A percentile compares a stretch with the other conserved stretches of the same genome.
Evolutionary conservation across 2,329 filamentous ascomycete genomes (phyloP).

Genomic region (Fusarium ambrosium): DNA sequence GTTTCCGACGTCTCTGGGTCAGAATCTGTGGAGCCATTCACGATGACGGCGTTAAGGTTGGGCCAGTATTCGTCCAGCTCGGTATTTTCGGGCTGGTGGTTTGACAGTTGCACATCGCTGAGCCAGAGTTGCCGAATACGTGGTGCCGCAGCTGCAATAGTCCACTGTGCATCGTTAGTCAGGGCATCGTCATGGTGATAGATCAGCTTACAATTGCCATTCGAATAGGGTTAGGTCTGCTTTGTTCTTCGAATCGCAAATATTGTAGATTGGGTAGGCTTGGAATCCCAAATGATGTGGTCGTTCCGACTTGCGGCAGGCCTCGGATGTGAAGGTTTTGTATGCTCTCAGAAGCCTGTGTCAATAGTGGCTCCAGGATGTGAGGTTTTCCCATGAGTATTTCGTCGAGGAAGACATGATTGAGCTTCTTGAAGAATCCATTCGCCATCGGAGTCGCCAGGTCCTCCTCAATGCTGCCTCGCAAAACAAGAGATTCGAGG

Average conservation of each 20-base stretch:
- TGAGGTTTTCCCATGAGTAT: conserved; percentile 31
- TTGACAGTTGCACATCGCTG: conserved; percentile 43
- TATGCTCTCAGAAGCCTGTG: conserved; percentile 39
- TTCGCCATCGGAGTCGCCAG: conserved; percentile 39
- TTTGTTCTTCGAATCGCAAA: conserved; percentile 47
- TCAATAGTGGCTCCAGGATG: conserved; percentile 37
- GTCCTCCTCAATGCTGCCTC: conserved; percentile 34
- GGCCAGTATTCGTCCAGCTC: conserved; percentile 46
- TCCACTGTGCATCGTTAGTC: conserved; percentile 42
- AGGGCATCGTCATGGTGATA: background rate
- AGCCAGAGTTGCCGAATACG: conserved; percentile 51
- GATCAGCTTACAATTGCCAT: conserved; percentile 39
- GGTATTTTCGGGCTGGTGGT: conserved; percentile 9
- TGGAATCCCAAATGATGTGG: conserved; percentile 30
- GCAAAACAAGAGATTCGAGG: conserved; percentile 45
- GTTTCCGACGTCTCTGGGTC: conserved; percentile 41
- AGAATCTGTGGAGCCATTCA: conserved; percentile 39
- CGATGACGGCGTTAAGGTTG: conserved; percentile 48
- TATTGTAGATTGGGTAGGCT: conserved; percentile 48
- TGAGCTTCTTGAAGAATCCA: conserved; percentile 38
- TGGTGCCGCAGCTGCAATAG: conserved; percentile 45
- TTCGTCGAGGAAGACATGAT: conserved; percentile 39
- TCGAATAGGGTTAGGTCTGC: conserved; percentile 28
- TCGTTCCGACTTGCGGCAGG: conserved; percentile 30
- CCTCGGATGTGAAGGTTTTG: conserved; percentile 44